phyloP scores from a whole-genome alignment of 2,329 filamentous ascomycete species.

The Diaporthe ilicicola region DNA sequence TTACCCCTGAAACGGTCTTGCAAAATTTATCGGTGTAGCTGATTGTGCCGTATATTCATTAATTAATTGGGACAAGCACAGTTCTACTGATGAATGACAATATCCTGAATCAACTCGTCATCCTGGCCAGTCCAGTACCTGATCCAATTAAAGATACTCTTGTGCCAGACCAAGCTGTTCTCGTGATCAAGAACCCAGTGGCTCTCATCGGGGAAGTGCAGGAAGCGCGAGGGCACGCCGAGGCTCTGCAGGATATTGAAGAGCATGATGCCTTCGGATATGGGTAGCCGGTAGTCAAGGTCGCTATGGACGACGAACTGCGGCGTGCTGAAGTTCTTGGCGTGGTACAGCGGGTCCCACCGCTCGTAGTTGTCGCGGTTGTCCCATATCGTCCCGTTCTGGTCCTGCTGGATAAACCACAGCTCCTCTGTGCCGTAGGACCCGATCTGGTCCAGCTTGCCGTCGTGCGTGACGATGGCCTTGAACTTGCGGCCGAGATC shows the following conservation, averaged over 20 bases:
- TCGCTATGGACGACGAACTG: constrained; percentile 76
- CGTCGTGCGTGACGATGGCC: constrained; percentile 64
- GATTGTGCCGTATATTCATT: neutral
- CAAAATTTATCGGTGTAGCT: neutral
- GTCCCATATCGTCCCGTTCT: constrained; percentile 55
- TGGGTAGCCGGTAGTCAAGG: constrained; percentile 72
- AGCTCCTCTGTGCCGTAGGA: constrained; percentile 45
- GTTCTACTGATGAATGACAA: constrained; percentile 10
- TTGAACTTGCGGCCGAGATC: constrained; percentile 64
- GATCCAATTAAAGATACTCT: constrained; percentile 73
- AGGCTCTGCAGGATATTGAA: constrained; percentile 74
- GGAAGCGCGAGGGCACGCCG: constrained; percentile 70
- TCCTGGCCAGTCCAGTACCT: constrained; percentile 53
- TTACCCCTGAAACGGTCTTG: neutral
- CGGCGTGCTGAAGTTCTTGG: constrained; percentile 71
- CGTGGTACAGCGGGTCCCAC: constrained; percentile 56
- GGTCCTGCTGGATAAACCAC: constrained; percentile 52
- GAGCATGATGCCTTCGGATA: constrained; percentile 72
- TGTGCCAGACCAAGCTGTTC: constrained; percentile 75
- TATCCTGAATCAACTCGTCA: constrained; percentile 16
- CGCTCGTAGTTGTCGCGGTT: constrained; percentile 45
- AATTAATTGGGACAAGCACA: neutral
- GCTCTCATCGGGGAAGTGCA: constrained; percentile 77
- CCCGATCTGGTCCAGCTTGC: constrained; percentile 43
- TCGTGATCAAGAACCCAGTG: constrained; percentile 77